These are phyloP conservation scores for Cephalotrichum gorgonifer DNA, from an alignment of 2,329 filamentous ascomycete species.

Conservation along the genomic window DNA sequence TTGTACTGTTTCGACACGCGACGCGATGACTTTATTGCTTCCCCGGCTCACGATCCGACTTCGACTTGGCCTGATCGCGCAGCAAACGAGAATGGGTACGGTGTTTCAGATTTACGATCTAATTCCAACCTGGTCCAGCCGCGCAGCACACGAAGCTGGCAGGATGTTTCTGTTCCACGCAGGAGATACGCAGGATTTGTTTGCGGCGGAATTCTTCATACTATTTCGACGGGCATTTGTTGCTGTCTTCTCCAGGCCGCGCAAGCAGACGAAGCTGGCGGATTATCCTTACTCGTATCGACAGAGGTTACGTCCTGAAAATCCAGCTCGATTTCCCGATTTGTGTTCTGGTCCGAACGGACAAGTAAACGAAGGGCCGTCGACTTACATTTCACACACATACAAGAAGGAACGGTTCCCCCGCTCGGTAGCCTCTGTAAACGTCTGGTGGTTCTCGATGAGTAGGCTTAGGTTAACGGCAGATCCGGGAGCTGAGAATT, in stretches of 20 bases:
- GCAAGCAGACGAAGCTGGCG: background rate
- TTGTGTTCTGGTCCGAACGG: background rate
- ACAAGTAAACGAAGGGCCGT: background rate
- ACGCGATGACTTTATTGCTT: background rate
- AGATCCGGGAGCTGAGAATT: background rate
- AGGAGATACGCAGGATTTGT: background rate
- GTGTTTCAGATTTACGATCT: background rate
- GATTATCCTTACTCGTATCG: background rate
- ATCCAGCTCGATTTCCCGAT: background rate
- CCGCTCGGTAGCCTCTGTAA: background rate
- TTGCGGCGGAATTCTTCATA: too few relatives aligned
- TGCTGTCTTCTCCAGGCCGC: background rate
- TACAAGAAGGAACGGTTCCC: background rate
- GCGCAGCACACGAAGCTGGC: background rate
- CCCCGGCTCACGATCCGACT: background rate
- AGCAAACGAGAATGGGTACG: background rate
- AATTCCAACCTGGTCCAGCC: background rate
- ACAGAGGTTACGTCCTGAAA: too few relatives aligned
- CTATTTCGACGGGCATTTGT: background rate
- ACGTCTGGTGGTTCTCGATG: background rate
- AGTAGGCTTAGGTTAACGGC: slow-evolving; percentile 3
- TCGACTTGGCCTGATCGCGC: background rate
- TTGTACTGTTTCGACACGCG: background rate
- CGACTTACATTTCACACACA: background rate
- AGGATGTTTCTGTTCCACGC: background rate